Conservation (phyloP, 768 basidiomycete genomes). For the Suillus fuscotomentosus region DNA sequence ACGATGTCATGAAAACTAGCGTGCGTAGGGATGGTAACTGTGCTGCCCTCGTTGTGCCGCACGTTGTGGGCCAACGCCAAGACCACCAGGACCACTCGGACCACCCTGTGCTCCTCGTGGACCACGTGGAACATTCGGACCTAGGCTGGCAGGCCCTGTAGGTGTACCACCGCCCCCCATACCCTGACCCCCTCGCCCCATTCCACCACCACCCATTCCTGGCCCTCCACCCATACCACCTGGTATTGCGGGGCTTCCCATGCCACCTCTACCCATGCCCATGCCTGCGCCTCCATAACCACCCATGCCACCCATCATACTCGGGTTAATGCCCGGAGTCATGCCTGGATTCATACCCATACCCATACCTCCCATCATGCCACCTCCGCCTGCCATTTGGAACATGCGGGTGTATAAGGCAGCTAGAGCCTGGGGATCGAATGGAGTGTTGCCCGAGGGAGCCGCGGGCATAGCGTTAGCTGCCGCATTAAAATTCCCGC, state of each 20-base stretch:
- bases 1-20: slow-evolving; percentile 35
- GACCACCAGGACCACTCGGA: slow-evolving; percentile 47
- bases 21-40: slow-evolving; percentile 82
- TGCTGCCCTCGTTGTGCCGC: slow-evolving; percentile 72
- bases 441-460: slow-evolving; percentile 55
- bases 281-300: slow-evolving; percentile 33
- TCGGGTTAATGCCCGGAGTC: slow-evolving; percentile 13
- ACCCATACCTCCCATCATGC: slow-evolving; percentile 43
- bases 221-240: slow-evolving; percentile 36
- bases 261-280: slow-evolving; percentile 34
- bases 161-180: slow-evolving; percentile 37
- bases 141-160: slow-evolving; percentile 42
- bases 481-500: slow-evolving; percentile 36
- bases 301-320: slow-evolving; percentile 35
- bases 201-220: slow-evolving; percentile 36
- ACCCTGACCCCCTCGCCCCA: slow-evolving; percentile 40
- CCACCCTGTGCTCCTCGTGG: slow-evolving; percentile 60
- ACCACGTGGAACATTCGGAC: slow-evolving; percentile 62
- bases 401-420: slow-evolving; percentile 96
- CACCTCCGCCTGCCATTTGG: slow-evolving; percentile 68
- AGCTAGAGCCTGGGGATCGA: slow-evolving; percentile 92
- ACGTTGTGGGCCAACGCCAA: slow-evolving; percentile 67
- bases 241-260: slow-evolving; percentile 32
- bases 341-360: slow-evolving; percentile 24
- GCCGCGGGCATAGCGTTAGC: slow-evolving; percentile 13